Evolutionary conservation across 257 asterid species (phyloP).

Genomic region (Verbena officinalis): DNA sequence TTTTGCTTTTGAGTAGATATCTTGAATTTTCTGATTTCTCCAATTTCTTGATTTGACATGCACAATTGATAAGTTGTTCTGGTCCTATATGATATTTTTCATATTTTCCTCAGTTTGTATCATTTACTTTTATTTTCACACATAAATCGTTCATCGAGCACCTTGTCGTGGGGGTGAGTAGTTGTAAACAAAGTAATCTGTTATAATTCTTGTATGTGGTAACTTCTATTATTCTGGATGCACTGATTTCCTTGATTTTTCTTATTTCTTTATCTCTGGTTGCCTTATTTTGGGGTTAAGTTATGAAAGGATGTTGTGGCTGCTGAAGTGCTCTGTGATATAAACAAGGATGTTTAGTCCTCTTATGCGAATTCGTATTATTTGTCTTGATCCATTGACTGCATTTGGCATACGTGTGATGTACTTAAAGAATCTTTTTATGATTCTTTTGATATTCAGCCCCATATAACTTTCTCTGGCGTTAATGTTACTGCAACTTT

Average conservation of each 20-base stretch:
- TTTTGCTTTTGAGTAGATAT: neutral
- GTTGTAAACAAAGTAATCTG: constrained; percentile 1
- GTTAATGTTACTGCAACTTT: constrained; percentile 17
- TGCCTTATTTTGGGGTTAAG: constrained; percentile 5
- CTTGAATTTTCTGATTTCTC: constrained; percentile 5
- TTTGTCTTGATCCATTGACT: constrained; percentile 8
- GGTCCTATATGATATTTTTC: neutral
- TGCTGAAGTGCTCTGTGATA: constrained; percentile 6
- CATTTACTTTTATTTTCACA: neutral
- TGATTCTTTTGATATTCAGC: constrained; percentile 1
- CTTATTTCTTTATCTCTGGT: no score
- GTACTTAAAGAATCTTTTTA: neutral
- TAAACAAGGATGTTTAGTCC: neutral
- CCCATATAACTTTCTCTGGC: constrained; percentile 1
- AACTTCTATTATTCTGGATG: constrained; percentile 10
- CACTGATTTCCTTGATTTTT: no score
- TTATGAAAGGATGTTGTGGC: constrained; percentile 21
- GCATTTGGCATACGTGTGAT: constrained; percentile 9
- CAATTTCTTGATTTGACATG: neutral
- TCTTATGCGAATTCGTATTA: constrained; percentile 13
- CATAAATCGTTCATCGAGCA: neutral
- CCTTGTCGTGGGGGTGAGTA: constrained; percentile 28
- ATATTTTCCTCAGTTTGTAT: neutral
- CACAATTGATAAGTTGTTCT: neutral
- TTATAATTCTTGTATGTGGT: constrained; percentile 1